Evolutionary conservation across 345 rosid genomes (phyloP).

Genomic region (Eutrema yunnanense): DNA sequence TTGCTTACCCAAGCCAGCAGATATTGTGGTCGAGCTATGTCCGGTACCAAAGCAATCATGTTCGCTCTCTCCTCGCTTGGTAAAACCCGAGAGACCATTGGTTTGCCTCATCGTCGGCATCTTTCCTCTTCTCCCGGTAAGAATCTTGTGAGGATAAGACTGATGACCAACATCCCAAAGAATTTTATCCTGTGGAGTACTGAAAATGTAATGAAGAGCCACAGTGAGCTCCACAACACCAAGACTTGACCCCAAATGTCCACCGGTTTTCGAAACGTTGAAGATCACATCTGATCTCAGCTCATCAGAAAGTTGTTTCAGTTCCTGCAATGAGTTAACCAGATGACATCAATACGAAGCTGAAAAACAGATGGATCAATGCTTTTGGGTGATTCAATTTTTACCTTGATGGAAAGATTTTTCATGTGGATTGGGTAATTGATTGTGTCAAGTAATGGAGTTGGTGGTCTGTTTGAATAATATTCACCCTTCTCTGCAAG

Average conservation of each 20-base stretch:
- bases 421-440: constrained; percentile 96
- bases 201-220: constrained; percentile 93
- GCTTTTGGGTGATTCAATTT: neutral
- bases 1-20: constrained; percentile 82
- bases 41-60: constrained; percentile 93
- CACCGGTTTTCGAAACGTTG: constrained; percentile 90
- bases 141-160: constrained; percentile 94
- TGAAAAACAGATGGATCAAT: neutral
- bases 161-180: constrained; percentile 99
- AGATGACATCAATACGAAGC: neutral
- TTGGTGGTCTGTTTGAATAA: constrained; percentile 68
- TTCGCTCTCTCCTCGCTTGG: constrained; percentile 86
- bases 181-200: constrained; percentile 80
- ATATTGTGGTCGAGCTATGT: constrained; percentile 91
- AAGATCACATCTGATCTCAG: constrained; percentile 88
- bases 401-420: constrained; percentile 75
- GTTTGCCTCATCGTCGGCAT: constrained; percentile 92
- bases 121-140: constrained; percentile 90
- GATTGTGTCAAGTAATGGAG: constrained; percentile 89
- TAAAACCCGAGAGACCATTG: constrained; percentile 83
- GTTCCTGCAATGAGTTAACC: constrained; percentile 41
- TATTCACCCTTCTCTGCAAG: constrained; percentile 72
- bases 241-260: constrained; percentile 93
- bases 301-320: constrained; percentile 83
- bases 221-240: constrained; percentile 99